Evolutionary conservation across 495 filamentous ascomycete genomes (phyloP), one percentile per base, ranked within the genome.

Genomic region (Aspergillus sparsus): DNA sequence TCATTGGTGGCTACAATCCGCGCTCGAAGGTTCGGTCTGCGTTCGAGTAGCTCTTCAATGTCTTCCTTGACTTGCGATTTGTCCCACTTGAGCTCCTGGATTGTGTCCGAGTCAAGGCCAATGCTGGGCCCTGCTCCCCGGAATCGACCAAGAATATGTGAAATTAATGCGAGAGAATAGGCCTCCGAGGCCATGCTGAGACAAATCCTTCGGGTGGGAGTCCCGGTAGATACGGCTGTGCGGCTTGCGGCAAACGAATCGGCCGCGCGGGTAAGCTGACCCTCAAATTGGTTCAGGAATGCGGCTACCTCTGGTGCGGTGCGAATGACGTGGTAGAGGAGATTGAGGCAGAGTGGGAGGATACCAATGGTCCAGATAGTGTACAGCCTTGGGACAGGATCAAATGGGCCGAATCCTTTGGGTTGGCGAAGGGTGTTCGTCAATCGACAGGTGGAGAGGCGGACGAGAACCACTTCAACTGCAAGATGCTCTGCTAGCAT

Each of bases 301-400:
- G 85, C 84, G 2, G 89, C 83, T 21, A 97, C 85, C 64, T 98
- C 95, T 0, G 86, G 85, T 2, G 92, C 91, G 3, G 90, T 84
- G 1, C 86, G 78, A 18, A 91, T 89, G 27, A 98, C 86, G 32
- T 90, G 85, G 62, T 86, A 83, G 41, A 98, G 85, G 35, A 98
- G 80, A 69, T 97, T 97, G 36, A 98, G 81, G n/a, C 93, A 85
- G 10, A 98, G 73, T 0, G 94, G 93, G 1, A 98, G 80, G 58
- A 98, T 81, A 3, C 92, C 93, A 44, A 87, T 86, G 9, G 85
- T 85, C 94, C 94, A 98, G 68, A 98, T 93, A 32, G 81, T 77
- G 75, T 94, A 93, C 64, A 86, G 62, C 13, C 83, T 72, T 0
- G 79, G 76, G 6, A 81, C 72, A 8, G 77, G 66, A 59, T 88